Conservation (phyloP, 164 flowering plant species). For the Protea cynaroides region DNA sequence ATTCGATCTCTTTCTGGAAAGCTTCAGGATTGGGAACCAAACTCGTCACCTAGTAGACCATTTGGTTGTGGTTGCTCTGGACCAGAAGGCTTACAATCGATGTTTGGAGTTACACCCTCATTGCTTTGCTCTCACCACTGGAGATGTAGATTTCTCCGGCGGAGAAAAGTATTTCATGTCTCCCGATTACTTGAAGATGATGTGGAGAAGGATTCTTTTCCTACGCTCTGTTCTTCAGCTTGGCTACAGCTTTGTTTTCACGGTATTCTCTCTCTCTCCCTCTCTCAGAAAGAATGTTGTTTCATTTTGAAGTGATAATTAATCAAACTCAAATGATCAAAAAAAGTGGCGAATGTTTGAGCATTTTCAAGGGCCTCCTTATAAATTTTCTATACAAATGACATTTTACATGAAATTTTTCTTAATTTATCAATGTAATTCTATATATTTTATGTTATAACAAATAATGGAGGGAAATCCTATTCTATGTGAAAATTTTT, state of each 20-base stretch:
- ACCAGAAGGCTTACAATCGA: background rate
- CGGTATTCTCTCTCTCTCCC: background rate
- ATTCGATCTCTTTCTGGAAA: background rate
- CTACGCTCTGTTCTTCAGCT: background rate
- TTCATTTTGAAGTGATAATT: background rate
- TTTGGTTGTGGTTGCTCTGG: background rate
- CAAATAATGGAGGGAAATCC: too few relatives aligned
- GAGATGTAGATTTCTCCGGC: background rate
- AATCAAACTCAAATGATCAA: too few relatives aligned
- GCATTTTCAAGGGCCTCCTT: too few relatives aligned
- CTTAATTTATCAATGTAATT: too few relatives aligned
- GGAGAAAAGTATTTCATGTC: background rate
- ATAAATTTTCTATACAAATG: too few relatives aligned
- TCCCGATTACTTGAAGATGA: too few relatives aligned
- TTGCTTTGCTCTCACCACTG: background rate
- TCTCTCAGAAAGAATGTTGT: too few relatives aligned
- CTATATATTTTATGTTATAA: too few relatives aligned
- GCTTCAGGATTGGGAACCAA: background rate
- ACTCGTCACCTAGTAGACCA: background rate
- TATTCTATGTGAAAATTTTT: too few relatives aligned
- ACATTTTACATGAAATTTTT: too few relatives aligned
- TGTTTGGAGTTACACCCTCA: background rate
- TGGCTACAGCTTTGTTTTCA: background rate
- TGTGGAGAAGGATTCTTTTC: background rate
- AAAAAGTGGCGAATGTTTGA: too few relatives aligned